Evolutionary conservation across 345 rosid genomes (phyloP), one percentile per base, ranked within the genome.

Genomic region (Arabidopsis arenosa): DNA sequence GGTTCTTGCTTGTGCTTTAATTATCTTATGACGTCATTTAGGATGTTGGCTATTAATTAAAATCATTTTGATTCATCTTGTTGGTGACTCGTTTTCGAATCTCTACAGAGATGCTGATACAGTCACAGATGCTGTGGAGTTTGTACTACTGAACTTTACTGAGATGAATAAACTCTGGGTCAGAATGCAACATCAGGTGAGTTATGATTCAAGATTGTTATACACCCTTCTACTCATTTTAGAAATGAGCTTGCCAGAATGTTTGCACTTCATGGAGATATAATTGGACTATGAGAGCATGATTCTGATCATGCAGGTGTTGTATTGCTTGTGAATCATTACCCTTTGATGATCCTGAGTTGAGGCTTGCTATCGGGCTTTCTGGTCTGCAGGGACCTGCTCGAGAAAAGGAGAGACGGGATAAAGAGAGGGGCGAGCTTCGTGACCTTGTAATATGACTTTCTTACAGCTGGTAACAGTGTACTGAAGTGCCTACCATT

Each of bases 361-460:
- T 92, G 97, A 95, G 90, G 94, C 86, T 86, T 92, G 96, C 93
- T 92, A 80, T 90, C 82, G 92, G 98, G 92, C 86, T 90, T 92
- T 92, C 92, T 95, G 92, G 98, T 90, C 92, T 95, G 98, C 98
- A 95, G 99, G 99, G 98, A 82, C 97, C 98, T 85, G 87, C 93
- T 89, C 97, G 99, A 77, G 98, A 85, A 45, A 95, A 91, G 96
- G 98, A 93, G 80, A 93, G 81, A 77, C 94, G 98, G 84, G 99
- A 95, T 85, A 95, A 87, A 81, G 99, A 95, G 80, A 89, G 99
- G 90, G 91, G 87, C 85, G 98, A 93, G 92, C 97, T 95, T 52
- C 98, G 99, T 36, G 99, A 95, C 89, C 99, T 95, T 89, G 99
- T 95, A 95, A 92, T 80, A 64, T 78, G 85, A 70, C 62, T 84